Base-by-base conservation (phyloP, 2,329 filamentous ascomycete genomes). In the Verticillium zaregamsianum region DNA sequence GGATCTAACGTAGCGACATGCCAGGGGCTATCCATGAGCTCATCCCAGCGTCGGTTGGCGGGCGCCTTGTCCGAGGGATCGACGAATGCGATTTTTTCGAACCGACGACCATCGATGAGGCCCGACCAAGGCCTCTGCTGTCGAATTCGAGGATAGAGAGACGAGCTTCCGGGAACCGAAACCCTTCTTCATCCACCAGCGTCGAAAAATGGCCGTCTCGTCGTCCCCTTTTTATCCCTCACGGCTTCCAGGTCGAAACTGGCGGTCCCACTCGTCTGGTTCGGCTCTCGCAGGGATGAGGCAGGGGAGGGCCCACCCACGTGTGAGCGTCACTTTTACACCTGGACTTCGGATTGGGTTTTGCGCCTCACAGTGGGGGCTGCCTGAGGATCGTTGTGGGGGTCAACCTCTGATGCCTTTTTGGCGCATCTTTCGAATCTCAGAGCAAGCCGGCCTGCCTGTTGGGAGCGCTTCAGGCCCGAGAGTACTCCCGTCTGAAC, bases 331-430 rank as follows among this genome's bases (percentile, higher is more conserved):
- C 58, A 59, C 58, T 20, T 54, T 45, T 37, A 58, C 59, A 35
- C 20, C 55, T 25, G 63, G 56, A 35, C 59, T 60, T 37, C 58
- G 65, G 63, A 66, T 66, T 66, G 64, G 64, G 55, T 45, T 62
- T 45, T 45, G 6, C 32, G 59, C 45, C 58, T 52, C 45, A 65
- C 11, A 65, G 63, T 66, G 64, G 64, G 61, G 64, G 63, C 61
- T 15, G 52, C 32, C 45, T 52, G 45, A 52, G 59, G 57, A 39
- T 56, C 55, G 49, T 45, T 49, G 64, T 66, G 64, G 64, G 63
- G 64, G 64, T 66, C 64, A 65, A 32, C 28, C n/a, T 54, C 58
- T 25, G 15, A 59, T 40, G 57, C 39, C 23, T 32, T 58, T 40
- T 49, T 49, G 25, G 39, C 23, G 33, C 57, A 52, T 20, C 61